These are phyloP conservation scores for Hemileia vastatrix DNA, from an alignment of 1,284 basidiomycete species.

Conservation along the genomic window DNA sequence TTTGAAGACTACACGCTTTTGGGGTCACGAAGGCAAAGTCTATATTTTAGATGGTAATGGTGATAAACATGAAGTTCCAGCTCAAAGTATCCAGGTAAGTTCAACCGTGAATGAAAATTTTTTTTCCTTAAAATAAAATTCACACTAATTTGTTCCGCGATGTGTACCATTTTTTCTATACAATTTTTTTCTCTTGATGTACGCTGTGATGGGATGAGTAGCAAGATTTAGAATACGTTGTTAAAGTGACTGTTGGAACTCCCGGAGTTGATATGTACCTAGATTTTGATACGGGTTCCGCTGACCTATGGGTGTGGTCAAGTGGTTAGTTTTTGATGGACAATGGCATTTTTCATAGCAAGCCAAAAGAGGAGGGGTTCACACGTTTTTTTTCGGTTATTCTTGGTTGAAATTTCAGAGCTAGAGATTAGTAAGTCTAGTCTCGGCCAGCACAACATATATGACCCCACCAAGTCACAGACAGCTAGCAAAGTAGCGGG, in stretches of 20 bases:
- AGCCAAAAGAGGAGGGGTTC: no score
- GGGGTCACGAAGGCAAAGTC: slow-evolving; percentile 11
- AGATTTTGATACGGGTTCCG: slow-evolving; percentile 47
- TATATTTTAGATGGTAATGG: slow-evolving; percentile 18
- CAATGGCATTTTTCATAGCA: no score
- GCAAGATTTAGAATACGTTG: slow-evolving; percentile 48
- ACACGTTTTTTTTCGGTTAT: no score
- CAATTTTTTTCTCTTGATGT: no score
- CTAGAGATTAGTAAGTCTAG: no score
- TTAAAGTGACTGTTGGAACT: slow-evolving; percentile 47
- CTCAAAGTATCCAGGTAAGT: slow-evolving; percentile 20
- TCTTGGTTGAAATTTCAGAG: no score
- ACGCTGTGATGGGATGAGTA: no score
- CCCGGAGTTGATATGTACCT: slow-evolving; percentile 46
- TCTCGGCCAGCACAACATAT: slow-evolving; percentile 35
- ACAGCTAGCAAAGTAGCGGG: slow-evolving; percentile 38
- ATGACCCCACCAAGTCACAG: slow-evolving; percentile 43
- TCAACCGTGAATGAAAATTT: background rate
- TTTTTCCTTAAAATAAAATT: background rate
- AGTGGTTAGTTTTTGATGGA: slow-evolving; percentile 29
- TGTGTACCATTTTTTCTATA: background rate
- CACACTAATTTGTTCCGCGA: background rate
- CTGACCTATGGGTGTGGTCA: slow-evolving; percentile 46
- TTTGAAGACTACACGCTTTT: slow-evolving; percentile 18
- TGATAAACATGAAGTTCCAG: slow-evolving; percentile 19